Conservation (phyloP, 129 eudicot genomes). For the Calendula officinalis region DNA sequence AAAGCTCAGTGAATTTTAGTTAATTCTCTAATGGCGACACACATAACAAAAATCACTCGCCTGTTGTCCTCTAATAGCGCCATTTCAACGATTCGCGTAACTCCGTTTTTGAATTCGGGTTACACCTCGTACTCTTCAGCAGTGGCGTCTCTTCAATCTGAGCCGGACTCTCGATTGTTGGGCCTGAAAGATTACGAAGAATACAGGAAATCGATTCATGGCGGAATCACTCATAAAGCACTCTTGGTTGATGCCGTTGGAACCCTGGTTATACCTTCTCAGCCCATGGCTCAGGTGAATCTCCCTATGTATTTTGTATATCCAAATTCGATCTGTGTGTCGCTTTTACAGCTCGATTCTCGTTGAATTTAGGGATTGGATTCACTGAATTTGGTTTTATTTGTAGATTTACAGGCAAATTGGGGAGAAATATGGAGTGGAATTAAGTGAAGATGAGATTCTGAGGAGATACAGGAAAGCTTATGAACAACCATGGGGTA, state of each 20-base stretch:
- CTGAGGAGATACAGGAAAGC: slow-evolving; percentile 78
- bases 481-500: slow-evolving; percentile 95
- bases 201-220: slow-evolving; percentile 74
- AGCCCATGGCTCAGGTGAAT: slow-evolving; percentile 94
- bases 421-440: slow-evolving; percentile 98
- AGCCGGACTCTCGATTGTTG: slow-evolving; percentile 37
- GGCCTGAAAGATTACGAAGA: slow-evolving; percentile 68
- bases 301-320: not conserved
- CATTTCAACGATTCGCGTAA: slow-evolving; percentile 8
- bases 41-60: slow-evolving; percentile 22
- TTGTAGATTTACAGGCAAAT: slow-evolving; percentile 77
- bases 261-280: slow-evolving; percentile 92
- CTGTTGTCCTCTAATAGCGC: slow-evolving; percentile 13
- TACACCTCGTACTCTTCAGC: slow-evolving; percentile 31
- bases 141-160: slow-evolving; percentile 34
- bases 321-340: not conserved
- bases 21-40: slow-evolving; percentile 23
- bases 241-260: slow-evolving; percentile 97
- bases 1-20: slow-evolving; percentile 1
- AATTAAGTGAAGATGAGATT: slow-evolving; percentile 73
- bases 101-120: slow-evolving; percentile 28
- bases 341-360: not conserved
- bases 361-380: not conserved
- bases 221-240: slow-evolving; percentile 92
- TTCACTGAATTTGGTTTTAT: slow-evolving; percentile 5